Conservation (phyloP, 805 yeast species). For the Ogataea degrootiae region DNA sequence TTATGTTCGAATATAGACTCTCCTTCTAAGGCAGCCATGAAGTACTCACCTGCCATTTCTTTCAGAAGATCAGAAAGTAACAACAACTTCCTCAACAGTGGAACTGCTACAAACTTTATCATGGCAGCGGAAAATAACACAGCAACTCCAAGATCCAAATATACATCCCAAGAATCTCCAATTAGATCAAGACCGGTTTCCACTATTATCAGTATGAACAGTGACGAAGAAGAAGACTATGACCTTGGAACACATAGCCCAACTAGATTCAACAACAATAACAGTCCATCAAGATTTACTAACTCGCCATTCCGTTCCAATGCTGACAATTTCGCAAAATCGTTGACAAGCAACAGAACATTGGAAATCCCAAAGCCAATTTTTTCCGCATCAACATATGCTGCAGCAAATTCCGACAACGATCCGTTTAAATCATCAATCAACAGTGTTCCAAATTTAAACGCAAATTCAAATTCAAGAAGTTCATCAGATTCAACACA, state of each 20-base stretch:
- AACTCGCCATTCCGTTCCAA: slow-evolving; percentile 16
- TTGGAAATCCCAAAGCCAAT: slow-evolving; percentile 64
- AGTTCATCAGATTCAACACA: slow-evolving; percentile 19
- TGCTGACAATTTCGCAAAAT: slow-evolving; percentile 30
- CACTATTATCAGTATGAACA: slow-evolving; percentile 42
- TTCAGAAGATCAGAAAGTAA: slow-evolving; percentile 28
- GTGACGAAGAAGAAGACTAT: slow-evolving; percentile 27
- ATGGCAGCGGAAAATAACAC: slow-evolving; percentile 30
- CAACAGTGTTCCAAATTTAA: slow-evolving; percentile 20
- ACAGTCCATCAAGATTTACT: slow-evolving; percentile 18
- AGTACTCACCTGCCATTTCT: slow-evolving; percentile 41
- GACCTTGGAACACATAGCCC: slow-evolving; percentile 35
- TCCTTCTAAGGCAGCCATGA: slow-evolving; percentile 34
- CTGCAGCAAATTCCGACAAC: slow-evolving; percentile 45
- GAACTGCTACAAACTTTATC: slow-evolving; percentile 35
- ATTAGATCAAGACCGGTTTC: slow-evolving; percentile 49
- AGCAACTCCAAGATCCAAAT: slow-evolving; percentile 60
- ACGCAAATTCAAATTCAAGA: slow-evolving; percentile 18
- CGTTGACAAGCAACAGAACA: slow-evolving; percentile 36
- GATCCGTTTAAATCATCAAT: slow-evolving; percentile 19
- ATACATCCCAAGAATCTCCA: slow-evolving; percentile 70
- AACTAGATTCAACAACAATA: slow-evolving; percentile 7
- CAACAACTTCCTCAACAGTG: slow-evolving; percentile 26
- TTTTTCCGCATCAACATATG: slow-evolving; percentile 57
- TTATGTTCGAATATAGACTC: slow-evolving; percentile 11